Base-by-base conservation (phyloP, 345 rosid genomes). In the Moricandia arvensis region DNA sequence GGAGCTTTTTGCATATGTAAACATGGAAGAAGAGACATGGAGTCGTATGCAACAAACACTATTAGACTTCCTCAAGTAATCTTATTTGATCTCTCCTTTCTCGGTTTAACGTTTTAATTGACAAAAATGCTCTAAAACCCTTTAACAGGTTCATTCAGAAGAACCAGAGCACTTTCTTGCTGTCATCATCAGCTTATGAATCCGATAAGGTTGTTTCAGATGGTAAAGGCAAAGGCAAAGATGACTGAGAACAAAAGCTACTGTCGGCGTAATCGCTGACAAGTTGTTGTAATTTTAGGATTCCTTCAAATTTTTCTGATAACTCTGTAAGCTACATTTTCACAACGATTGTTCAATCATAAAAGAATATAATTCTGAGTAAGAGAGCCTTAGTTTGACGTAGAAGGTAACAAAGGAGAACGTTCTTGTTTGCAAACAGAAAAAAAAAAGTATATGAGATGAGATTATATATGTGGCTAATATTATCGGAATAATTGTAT, bases 11-110 rank as follows among this genome's bases (percentile, higher is more conserved):
- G 83, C 91, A 63, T 89, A 87, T 75, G 94, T 87, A 66, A 89
- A 88, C 82, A 89, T 95, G 63, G 99, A 93, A 83, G 99, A 92
- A 79, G 99, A 95, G 72, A 92, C 98, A 41, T 74, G 90, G 81
- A 85, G 61, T 34, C 82, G 86, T 65, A 59, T 95, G 88, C 98
- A 95, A 79, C 98, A 87, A 87, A 93, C 85, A 72, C 77, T 95
- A 73, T 81, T 83, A 16, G 96, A 95, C 86, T 88, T 95, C 69
- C 96, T 95, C 86, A 92, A 90, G 99, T 95, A 87, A 90, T 7
- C 30, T 16, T 55, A 41, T 15, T 3, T 31, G 41, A 29, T 73
- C 64, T 43, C 53, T 55, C 35, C 10, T 1, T 41, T 43, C 5
- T 43, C 7, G 51, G 7, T 43, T n/a, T 43, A 13, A 16, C 51